These are phyloP conservation scores for Phytopythium litorale DNA, from an alignment of 352 stramenopile genomes.

Conservation along the genomic window DNA sequence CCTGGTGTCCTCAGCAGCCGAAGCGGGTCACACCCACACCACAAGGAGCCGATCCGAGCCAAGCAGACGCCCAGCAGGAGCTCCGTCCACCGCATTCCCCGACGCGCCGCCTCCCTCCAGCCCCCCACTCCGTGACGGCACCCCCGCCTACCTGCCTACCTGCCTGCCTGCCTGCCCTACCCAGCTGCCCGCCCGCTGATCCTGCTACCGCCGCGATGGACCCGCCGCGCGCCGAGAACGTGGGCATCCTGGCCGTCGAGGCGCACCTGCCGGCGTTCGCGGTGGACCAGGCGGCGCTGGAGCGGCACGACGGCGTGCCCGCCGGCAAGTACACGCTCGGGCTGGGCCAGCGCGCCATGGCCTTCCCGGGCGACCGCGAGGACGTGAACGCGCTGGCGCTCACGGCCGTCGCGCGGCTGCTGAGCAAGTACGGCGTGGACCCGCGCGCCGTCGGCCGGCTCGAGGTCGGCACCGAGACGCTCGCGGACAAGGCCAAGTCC, in stretches of 20 bases:
- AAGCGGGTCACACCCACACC: neutral
- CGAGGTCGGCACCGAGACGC: conserved; percentile 97
- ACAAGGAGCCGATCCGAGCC: neutral
- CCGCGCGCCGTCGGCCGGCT: conserved; percentile 88
- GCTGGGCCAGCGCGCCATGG: conserved; percentile 56
- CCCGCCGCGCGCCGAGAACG: conserved; percentile 54
- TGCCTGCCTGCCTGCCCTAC: neutral
- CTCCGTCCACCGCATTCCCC: too few species aligned
- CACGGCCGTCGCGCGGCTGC: conserved; percentile 45
- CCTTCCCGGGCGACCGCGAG: conserved; percentile 65
- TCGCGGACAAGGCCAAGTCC: conserved; percentile 88
- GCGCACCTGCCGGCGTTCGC: conserved; percentile 95
- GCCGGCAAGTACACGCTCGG: conserved; percentile 72
- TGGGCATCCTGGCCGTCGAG: conserved; percentile 97
- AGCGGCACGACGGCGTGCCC: conserved; percentile 86
- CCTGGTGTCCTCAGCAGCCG: neutral
- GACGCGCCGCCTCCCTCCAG: too few species aligned
- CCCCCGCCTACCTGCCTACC: too few species aligned
- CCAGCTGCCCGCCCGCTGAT: too few species aligned
- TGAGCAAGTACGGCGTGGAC: conserved; percentile 49
- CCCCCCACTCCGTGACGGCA: too few species aligned
- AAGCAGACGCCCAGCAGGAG: neutral
- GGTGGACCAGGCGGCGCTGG: conserved; percentile 93
- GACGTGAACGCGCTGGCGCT: conserved; percentile 73
- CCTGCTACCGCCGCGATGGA: conserved; percentile 10